phyloP scores from a whole-genome alignment of 108 stramenopile species.

The Nitzschia sp. region DNA sequence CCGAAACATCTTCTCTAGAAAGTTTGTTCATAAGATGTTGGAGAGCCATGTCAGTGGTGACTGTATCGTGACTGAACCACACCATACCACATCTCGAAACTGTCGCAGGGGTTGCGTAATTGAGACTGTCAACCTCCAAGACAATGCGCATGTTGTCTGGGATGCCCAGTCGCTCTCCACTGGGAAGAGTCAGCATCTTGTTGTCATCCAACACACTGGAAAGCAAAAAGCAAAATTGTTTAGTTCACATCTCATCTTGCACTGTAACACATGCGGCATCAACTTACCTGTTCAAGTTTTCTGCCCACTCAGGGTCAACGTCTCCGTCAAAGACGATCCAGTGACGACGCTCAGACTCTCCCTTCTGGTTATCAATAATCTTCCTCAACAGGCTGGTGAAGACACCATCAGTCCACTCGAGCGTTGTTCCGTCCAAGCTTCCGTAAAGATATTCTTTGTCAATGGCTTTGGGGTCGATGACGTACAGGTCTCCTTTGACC shows the following conservation, averaged over 20 bases:
- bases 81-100: conserved; percentile 98
- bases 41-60: conserved; percentile 82
- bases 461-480: conserved; percentile 97
- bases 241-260: background rate
- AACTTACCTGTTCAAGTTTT: conserved; percentile 69
- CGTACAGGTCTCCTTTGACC: conserved; percentile 85
- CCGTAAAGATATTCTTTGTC: conserved; percentile 93
- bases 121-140: conserved; percentile 94
- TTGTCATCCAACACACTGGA: conserved; percentile 93
- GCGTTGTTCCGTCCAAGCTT: conserved; percentile 91
- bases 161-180: conserved; percentile 90
- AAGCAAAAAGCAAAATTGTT: conserved; percentile 7
- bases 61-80: conserved; percentile 92
- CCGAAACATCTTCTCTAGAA: conserved; percentile 47
- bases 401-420: conserved; percentile 99
- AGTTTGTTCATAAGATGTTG: conserved; percentile 56
- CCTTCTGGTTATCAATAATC: conserved; percentile 92
- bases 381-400: conserved; percentile 84
- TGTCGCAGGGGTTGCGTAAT: conserved; percentile 95
- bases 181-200: conserved; percentile 93
- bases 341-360: conserved; percentile 85
- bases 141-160: conserved; percentile 87
- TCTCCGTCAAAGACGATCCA: conserved; percentile 98
- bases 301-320: conserved; percentile 93
- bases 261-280: background rate